Conservation (phyloP, 441 rosid genomes). For the Gossypium davidsonii region DNA sequence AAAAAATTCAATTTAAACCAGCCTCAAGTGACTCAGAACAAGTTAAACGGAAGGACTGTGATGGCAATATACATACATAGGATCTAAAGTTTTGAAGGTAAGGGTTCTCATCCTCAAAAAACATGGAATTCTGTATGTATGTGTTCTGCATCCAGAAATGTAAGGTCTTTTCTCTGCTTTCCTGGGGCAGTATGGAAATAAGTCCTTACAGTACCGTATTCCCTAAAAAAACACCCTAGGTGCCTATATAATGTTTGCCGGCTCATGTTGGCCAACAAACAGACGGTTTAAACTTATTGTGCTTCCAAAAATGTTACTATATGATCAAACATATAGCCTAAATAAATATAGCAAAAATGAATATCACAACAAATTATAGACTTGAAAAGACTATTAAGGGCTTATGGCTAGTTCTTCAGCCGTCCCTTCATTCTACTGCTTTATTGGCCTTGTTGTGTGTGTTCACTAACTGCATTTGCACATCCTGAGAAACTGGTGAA, state of each 20-base stretch:
- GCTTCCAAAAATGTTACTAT: constrained; percentile 1
- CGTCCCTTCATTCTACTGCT: constrained; percentile 33
- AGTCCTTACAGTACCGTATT: too few species aligned
- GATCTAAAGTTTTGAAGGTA: too few species aligned
- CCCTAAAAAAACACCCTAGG: not conserved
- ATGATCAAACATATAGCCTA: not conserved
- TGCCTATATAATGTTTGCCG: not conserved
- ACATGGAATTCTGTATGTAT: too few species aligned
- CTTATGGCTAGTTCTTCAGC: not conserved
- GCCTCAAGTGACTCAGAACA: too few species aligned
- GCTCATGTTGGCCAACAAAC: constrained; percentile 2
- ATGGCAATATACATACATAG: too few species aligned
- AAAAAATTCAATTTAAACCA: too few species aligned
- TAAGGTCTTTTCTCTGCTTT: too few species aligned
- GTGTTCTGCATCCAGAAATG: too few species aligned
- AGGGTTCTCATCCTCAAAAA: too few species aligned
- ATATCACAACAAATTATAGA: not conserved
- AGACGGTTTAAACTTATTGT: not conserved
- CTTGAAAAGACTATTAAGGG: not conserved
- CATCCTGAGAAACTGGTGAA: constrained; percentile 72
- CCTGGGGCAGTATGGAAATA: not conserved
- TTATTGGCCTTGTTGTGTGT: constrained; percentile 62
- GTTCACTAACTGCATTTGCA: constrained; percentile 77
- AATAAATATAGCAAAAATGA: not conserved
- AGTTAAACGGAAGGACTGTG: too few species aligned